Base-by-base conservation (phyloP, 306 rosid genomes). In the Pterocarpus santalinus region DNA sequence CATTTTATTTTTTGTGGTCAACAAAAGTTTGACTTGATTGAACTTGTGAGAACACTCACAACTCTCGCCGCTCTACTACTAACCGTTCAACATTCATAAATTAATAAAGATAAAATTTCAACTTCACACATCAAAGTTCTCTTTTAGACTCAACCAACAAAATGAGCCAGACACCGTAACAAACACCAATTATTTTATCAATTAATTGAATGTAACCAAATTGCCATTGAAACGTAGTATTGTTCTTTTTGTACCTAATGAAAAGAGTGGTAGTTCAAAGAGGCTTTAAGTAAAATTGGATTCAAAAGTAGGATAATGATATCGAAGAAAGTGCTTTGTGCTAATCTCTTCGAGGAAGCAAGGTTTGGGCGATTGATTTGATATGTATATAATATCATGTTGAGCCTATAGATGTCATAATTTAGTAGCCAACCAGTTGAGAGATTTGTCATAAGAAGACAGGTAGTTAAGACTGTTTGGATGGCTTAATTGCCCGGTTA, bases 301-400 rank as follows among this genome's bases (percentile, higher is more conserved):
- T 71, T 76, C 72, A 57, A 84, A 67, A 85, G 65, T 62, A 79
- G 64, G 78, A 71, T 85, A 53, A 71, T 82, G 82, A 68, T 36
- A 49, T 39, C 10, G 4, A 67, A 75, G 82, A 80, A 87, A 80
- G 77, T 62, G 71, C 64, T 64, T 75, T 78, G 76, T 73, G 73
- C 64, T 83, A 53, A 84, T 86, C 75, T 72, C 55, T 56, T 74
- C 22, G 55, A 28, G 68, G 60, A 87, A 30, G 63, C n/a, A 41
- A 73, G 62, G 41, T 58, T 78, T 16, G 47, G 74, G 75, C 62
- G 76, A 47, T 79, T 76, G 87, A 86, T 79, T 71, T 81, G 80
- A 90, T 85, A 76, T 52, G 35, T 52, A 36, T 30, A 47, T 2
- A 43, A 43, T 43, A 43, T 43, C 41, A 38, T 5, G 65, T 84